A percentile compares a stretch with the other conserved stretches of the same genome.
phyloP scores from a whole-genome alignment of 2,329 filamentous ascomycete species.

The Zasmidium cellare region DNA sequence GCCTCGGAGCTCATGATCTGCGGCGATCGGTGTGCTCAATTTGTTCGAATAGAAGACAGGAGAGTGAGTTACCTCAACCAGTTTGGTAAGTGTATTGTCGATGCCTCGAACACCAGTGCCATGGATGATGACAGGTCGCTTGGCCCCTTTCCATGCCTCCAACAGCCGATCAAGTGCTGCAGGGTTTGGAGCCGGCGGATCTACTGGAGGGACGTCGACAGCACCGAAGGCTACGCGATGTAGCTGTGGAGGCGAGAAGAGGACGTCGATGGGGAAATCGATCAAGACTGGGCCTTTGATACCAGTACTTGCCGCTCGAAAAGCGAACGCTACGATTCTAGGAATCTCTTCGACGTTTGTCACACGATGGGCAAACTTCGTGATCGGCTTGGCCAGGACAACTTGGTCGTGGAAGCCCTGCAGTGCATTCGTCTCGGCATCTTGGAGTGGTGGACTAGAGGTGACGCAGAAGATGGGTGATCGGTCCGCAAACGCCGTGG shows the following conservation, averaged over 20 bases:
- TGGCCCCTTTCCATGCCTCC: conserved; percentile 35
- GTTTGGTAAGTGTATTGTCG: conserved; percentile 29
- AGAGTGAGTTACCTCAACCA: conserved; percentile 38
- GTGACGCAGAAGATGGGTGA: conserved; percentile 49
- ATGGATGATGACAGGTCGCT: conserved; percentile 44
- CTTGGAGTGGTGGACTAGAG: conserved; percentile 45
- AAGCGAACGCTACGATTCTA: conserved; percentile 45
- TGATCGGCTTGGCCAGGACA: conserved; percentile 44
- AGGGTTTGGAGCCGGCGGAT: conserved; percentile 39
- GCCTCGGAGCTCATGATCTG: conserved; percentile 36
- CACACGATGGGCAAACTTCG: conserved; percentile 49
- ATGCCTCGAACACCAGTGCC: conserved; percentile 40
- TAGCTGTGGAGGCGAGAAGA: conserved; percentile 44
- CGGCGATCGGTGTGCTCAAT: conserved; percentile 32
- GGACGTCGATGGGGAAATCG: conserved; percentile 42
- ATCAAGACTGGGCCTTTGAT: conserved; percentile 43
- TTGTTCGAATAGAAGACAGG: conserved; percentile 46
- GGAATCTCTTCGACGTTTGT: conserved; percentile 48
- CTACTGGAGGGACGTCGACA: conserved; percentile 37
- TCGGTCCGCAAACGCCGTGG: conserved; percentile 48
- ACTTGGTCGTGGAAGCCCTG: conserved; percentile 51
- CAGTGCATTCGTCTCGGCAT: conserved; percentile 48
- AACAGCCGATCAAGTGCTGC: conserved; percentile 37
- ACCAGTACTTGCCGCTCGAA: conserved; percentile 35
- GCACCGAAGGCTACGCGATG: conserved; percentile 44